These are phyloP conservation scores for Sarocladium strictum DNA, from an alignment of 2,329 filamentous ascomycete species.

Conservation along the genomic window DNA sequence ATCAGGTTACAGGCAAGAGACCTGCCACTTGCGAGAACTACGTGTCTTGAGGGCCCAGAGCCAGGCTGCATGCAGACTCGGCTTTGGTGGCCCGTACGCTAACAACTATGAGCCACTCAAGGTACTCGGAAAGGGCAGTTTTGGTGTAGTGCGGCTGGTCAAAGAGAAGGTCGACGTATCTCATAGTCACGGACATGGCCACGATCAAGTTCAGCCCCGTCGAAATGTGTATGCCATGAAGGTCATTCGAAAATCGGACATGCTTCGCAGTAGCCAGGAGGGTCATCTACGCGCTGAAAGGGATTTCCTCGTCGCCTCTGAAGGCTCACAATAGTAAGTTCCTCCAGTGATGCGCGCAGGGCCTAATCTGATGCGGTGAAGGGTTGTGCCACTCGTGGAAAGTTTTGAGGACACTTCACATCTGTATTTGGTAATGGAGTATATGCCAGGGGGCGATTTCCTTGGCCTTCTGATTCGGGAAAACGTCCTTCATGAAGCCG, in stretches of 20 bases:
- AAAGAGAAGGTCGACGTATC: conserved; percentile 46
- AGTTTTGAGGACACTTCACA: conserved; percentile 84
- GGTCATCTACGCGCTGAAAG: conserved; percentile 86
- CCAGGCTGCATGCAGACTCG: conserved; percentile 15
- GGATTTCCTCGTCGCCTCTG: conserved; percentile 84
- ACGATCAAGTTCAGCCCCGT: conserved; percentile 8
- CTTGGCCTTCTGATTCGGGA: conserved; percentile 79
- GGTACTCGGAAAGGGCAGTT: conserved; percentile 86
- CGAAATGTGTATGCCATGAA: conserved; percentile 86
- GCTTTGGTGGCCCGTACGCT: conserved; percentile 12
- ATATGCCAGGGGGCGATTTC: conserved; percentile 96
- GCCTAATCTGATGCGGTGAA: conserved; percentile 20
- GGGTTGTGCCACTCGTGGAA: conserved; percentile 79
- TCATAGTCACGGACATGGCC: conserved; percentile 10
- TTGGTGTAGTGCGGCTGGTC: conserved; percentile 85
- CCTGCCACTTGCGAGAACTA: conserved; percentile 65
- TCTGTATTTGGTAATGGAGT: conserved; percentile 95
- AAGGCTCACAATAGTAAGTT: conserved; percentile 71
- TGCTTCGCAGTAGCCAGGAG: conserved; percentile 87
- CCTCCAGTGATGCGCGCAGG: not conserved
- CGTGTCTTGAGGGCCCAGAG: conserved; percentile 61
- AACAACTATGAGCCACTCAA: conserved; percentile 69
- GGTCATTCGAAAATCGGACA: conserved; percentile 87
- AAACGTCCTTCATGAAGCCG: conserved; percentile 71
- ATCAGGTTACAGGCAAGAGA: conserved; percentile 63